Evolutionary conservation across 805 yeast genomes (phyloP), one percentile per base, ranked within the genome.

Genomic region (Sugiyamaella marilandica): DNA sequence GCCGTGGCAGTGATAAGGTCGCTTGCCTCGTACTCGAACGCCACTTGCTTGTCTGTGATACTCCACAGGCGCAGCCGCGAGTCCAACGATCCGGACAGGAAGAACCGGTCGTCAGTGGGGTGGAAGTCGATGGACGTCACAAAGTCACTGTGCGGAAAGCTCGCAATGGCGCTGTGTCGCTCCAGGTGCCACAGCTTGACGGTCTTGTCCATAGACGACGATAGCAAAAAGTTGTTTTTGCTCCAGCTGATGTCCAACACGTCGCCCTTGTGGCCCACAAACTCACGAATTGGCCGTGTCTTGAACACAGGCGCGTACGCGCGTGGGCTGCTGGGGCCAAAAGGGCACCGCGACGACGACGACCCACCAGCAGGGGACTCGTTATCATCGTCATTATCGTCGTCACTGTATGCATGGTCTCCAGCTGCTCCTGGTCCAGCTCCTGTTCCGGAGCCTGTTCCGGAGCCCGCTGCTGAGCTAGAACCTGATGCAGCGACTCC

Each of bases 221-320:
- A 76, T 1, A 89, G 65, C 31, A 92, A 65, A 60, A 91, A 91
- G 64, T 84, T 84, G 68, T 89, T 90, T 60, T 84, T 84, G 49
- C 95, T 85, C 97, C 97, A 91, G 61, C 87, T 87, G 33, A 91
- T 63, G 10, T 86, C 80, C n/a, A 88, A 66, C 13, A 92, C 76
- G 54, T 88, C 85, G 45, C 78, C 79, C 0, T 78, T 67, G 67
- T 92, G 97, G 14, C 87, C 94, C 41, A 65, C 68, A 56, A 81
- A 85, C 11, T 76, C 76, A 31, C 79, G 74, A 13, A 75, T 65
- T 0, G 97, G 96, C 10, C 64, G 65, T 2, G 82, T 79, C 57
- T 83, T 84, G 65, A 91, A 90, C 1, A 91, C 87, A 0, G 96
- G 92, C 0, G 95, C 95, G 60, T 77, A 78, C 7, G 72, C 65